phyloP scores from a whole-genome alignment of 2,329 filamentous ascomycete species.

The Nothomitra cinnamomea region DNA sequence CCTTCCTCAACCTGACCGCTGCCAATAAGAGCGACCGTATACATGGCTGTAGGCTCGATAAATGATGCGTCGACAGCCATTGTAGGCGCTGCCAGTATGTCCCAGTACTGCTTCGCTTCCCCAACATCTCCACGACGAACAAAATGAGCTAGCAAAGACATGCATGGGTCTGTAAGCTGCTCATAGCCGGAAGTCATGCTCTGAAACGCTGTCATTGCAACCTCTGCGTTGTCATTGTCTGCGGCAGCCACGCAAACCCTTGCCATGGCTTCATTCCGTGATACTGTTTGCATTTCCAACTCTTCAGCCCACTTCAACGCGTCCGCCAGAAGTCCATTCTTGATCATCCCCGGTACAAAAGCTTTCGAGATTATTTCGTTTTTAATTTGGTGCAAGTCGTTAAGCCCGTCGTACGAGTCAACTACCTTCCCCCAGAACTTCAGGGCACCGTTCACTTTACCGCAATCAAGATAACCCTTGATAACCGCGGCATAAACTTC shows the following conservation, averaged over 20 bases:
- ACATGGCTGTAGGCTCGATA: slow-evolving; percentile 83
- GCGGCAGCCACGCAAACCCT: slow-evolving; percentile 63
- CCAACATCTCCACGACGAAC: slow-evolving; percentile 67
- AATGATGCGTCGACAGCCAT: slow-evolving; percentile 44
- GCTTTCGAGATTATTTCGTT: slow-evolving; percentile 55
- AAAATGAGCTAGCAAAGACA: slow-evolving; percentile 74
- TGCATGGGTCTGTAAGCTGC: slow-evolving; percentile 41
- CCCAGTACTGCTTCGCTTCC: slow-evolving; percentile 66
- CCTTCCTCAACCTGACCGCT: slow-evolving; percentile 74
- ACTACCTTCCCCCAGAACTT: slow-evolving; percentile 75
- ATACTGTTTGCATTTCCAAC: slow-evolving; percentile 35
- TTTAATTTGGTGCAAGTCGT: slow-evolving; percentile 44
- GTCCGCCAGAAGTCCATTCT: slow-evolving; percentile 50
- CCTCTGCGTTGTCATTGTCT: slow-evolving; percentile 53
- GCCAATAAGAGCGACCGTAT: slow-evolving; percentile 70
- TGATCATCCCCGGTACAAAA: slow-evolving; percentile 62
- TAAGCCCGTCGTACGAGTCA: slow-evolving; percentile 30
- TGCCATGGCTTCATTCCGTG: slow-evolving; percentile 47
- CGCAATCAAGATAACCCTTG: slow-evolving; percentile 70
- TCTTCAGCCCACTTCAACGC: slow-evolving; percentile 57
- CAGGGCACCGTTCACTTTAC: slow-evolving; percentile 63
- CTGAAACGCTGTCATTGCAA: slow-evolving; percentile 50
- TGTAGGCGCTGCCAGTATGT: slow-evolving; percentile 46
- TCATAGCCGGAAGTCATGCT: slow-evolving; percentile 35
- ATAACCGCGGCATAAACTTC: slow-evolving; percentile 84